phyloP scores from a whole-genome alignment of 352 stramenopile species.

The Phytopythium cucurbitacearum region DNA sequence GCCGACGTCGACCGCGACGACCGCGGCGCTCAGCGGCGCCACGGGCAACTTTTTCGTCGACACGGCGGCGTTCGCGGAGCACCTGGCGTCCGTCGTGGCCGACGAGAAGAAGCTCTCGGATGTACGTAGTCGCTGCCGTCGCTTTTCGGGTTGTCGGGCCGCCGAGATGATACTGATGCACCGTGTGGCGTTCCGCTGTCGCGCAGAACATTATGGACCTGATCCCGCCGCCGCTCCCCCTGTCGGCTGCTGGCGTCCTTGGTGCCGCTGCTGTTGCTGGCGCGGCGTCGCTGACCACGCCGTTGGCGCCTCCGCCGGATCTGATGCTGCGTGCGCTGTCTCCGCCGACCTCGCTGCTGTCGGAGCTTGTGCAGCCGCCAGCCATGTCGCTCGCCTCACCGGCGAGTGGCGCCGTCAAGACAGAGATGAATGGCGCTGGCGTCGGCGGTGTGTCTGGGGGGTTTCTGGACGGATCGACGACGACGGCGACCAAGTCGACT shows the following conservation, averaged over 20 bases:
- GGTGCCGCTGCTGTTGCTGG: slow-evolving; percentile 4
- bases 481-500: not conserved
- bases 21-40: slow-evolving; percentile 1
- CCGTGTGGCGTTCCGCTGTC: slow-evolving; percentile 5
- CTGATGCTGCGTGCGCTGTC: slow-evolving; percentile 76
- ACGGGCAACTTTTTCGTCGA: slow-evolving; percentile 60
- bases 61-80: slow-evolving; percentile 40
- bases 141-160: not conserved
- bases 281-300: slow-evolving; percentile 39
- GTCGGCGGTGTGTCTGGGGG: too few relatives aligned
- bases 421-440: not conserved
- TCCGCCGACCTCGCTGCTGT: slow-evolving; percentile 58
- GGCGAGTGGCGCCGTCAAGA: not conserved
- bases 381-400: slow-evolving; percentile 25
- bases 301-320: slow-evolving; percentile 47
- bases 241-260: slow-evolving; percentile 6
- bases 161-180: not conserved
- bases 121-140: slow-evolving; percentile 22
- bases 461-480: not conserved
- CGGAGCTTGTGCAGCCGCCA: slow-evolving; percentile 46
- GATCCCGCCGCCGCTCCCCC: slow-evolving; percentile 42
- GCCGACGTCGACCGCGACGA: slow-evolving; percentile 7
- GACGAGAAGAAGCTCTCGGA: slow-evolving; percentile 81
- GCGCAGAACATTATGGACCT: slow-evolving; percentile 76
- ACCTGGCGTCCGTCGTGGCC: slow-evolving; percentile 60